phyloP scores from a whole-genome alignment of 1,284 basidiomycete species.

The Mycosarcoma maydis region DNA sequence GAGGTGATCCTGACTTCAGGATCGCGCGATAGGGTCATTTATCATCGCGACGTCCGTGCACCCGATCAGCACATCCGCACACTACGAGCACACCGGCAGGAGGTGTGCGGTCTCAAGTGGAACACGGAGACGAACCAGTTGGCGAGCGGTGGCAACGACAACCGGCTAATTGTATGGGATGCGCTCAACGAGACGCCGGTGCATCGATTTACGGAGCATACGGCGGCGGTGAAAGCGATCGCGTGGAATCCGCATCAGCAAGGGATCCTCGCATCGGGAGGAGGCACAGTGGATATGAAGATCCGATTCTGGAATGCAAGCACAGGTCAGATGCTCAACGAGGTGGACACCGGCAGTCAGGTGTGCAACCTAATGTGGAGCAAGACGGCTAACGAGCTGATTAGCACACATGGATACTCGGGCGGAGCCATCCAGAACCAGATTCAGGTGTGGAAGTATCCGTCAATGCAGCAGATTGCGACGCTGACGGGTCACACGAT shows the following conservation, averaged over 20 bases:
- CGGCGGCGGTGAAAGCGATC: constrained; percentile 95
- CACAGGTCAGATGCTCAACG: constrained; percentile 79
- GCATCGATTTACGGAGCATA: constrained; percentile 95
- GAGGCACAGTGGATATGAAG: constrained; percentile 94
- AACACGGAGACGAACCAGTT: constrained; percentile 79
- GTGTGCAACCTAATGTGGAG: constrained; percentile 99
- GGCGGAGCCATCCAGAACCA: constrained; percentile 94
- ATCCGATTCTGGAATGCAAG: constrained; percentile 96
- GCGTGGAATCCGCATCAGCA: constrained; percentile 96
- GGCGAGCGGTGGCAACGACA: constrained; percentile 97
- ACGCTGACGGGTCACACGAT: constrained; percentile 92
- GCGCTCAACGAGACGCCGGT: constrained; percentile 73
- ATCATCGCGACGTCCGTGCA: constrained; percentile 88
- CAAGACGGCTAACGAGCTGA: constrained; percentile 89
- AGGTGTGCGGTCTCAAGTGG: constrained; percentile 97
- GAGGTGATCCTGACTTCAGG: constrained; percentile 86
- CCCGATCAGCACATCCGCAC: constrained; percentile 78
- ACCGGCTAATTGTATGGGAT: constrained; percentile 98
- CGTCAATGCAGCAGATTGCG: constrained; percentile 76
- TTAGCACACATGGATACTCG: constrained; percentile 97
- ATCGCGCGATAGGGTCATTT: constrained; percentile 87
- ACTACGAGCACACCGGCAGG: constrained; percentile 86
- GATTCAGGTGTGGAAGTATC: constrained; percentile 98
- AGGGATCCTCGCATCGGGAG: constrained; percentile 92
- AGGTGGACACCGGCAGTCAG: constrained; percentile 65